Evolutionary conservation across 306 rosid species (phyloP).

Genomic region (Malus orientalis): DNA sequence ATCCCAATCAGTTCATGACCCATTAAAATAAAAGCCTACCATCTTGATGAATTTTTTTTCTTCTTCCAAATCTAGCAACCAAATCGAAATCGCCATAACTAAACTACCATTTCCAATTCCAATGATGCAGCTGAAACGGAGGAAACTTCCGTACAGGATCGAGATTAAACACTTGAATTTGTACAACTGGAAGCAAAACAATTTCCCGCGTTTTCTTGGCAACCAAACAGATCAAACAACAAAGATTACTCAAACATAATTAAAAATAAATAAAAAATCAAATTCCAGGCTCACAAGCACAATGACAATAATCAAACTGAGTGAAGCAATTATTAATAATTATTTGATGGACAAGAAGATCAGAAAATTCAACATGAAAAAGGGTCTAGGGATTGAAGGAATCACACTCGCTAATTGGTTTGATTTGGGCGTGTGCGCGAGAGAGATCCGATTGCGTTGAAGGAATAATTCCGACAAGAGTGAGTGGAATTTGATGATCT

Average conservation of each 20-base stretch:
- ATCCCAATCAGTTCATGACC: neutral
- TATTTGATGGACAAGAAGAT: neutral
- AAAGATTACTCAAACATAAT: neutral
- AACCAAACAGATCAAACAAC: slow-evolving; percentile 9
- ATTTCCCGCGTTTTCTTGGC: neutral
- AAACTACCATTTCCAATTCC: neutral
- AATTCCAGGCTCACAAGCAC: neutral
- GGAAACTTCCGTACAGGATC: neutral
- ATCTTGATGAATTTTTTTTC: neutral
- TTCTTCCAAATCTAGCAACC: neutral
- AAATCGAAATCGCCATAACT: slow-evolving; percentile 1
- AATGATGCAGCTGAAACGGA: neutral
- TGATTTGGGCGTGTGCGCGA: neutral
- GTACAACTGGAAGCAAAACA: neutral
- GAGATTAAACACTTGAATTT: neutral
- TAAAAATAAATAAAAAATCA: neutral
- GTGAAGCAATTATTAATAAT: too few relatives aligned
- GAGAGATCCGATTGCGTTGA: neutral
- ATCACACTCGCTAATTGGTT: neutral
- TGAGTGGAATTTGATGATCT: neutral
- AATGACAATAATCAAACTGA: neutral
- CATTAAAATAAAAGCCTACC: neutral
- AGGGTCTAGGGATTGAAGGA: neutral
- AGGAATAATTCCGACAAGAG: neutral
- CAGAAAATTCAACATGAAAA: neutral